Percentiles rank a stretch among this genome's conserved stretches.
phyloP scores from a whole-genome alignment of 1,139 yeast genomes.

The Lodderomyces theae region DNA sequence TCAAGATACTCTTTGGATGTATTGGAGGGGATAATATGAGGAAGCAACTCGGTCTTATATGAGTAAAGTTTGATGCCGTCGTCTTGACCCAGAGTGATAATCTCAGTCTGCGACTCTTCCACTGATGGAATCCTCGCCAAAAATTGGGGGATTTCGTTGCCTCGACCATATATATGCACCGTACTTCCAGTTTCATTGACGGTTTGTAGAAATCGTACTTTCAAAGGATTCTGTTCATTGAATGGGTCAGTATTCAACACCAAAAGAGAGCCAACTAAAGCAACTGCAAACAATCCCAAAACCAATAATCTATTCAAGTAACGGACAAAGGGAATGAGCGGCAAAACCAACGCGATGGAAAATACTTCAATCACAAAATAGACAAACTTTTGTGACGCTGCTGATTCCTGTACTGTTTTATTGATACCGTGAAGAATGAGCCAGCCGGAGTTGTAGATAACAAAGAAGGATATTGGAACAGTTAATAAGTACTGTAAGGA shows the following conservation, averaged over 20 bases:
- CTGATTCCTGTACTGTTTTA: conserved; percentile 69
- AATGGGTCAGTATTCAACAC: conserved; percentile 51
- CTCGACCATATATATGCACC: conserved; percentile 53
- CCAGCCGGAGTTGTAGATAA: conserved; percentile 50
- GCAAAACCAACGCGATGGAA: conserved; percentile 46
- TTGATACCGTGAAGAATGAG: conserved; percentile 60
- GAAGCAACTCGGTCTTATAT: conserved; percentile 48
- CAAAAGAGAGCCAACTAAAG: conserved; percentile 34
- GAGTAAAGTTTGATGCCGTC: conserved; percentile 55
- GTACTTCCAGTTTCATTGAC: conserved; percentile 39
- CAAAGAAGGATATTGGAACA: conserved; percentile 61
- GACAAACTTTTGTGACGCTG: conserved; percentile 44
- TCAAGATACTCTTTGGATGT: conserved; percentile 43
- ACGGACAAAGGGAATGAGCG: conserved; percentile 70
- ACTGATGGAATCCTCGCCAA: conserved; percentile 64
- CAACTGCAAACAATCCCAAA: conserved; percentile 26
- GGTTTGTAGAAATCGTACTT: conserved; percentile 63
- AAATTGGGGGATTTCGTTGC: conserved; percentile 40
- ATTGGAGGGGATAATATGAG: conserved; percentile 48
- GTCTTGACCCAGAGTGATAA: conserved; percentile 33
- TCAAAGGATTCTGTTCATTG: conserved; percentile 59
- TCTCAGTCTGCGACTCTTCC: conserved; percentile 28
- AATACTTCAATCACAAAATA: conserved; percentile 38
- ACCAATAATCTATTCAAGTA: conserved; percentile 58
- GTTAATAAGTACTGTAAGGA: conserved; percentile 63